phyloP scores from a whole-genome alignment of 2,329 filamentous ascomycete genomes.

The Claviceps sp. region DNA sequence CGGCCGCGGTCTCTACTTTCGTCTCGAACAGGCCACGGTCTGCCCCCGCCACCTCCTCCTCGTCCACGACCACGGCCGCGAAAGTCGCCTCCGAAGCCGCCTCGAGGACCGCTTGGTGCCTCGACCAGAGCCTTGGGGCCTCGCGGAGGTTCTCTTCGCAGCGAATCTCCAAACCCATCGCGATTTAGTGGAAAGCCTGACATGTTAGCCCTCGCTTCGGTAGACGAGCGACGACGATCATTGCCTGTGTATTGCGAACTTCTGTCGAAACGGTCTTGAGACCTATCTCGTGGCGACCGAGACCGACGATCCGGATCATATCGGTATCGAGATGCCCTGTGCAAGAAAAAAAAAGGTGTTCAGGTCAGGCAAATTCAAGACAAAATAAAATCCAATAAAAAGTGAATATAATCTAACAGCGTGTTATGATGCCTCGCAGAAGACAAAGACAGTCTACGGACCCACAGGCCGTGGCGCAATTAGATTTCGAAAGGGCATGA shows the following conservation, averaged over 20 bases:
- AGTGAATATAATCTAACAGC: background rate
- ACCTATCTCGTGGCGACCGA: constrained; percentile 54
- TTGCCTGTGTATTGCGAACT: constrained; percentile 43
- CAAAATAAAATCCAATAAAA: background rate
- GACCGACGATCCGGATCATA: constrained; percentile 52
- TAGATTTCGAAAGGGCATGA: constrained; percentile 1
- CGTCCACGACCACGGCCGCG: constrained; percentile 28
- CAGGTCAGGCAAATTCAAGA: constrained; percentile 1
- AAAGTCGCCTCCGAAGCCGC: constrained; percentile 53
- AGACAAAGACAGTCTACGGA: background rate
- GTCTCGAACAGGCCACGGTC: constrained; percentile 42
- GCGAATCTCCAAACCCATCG: constrained; percentile 41
- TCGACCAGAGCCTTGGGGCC: constrained; percentile 72
- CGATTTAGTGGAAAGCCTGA: constrained; percentile 47
- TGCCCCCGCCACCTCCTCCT: constrained; percentile 41
- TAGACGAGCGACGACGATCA: constrained; percentile 56
- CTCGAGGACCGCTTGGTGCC: constrained; percentile 51
- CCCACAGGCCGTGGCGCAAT: background rate
- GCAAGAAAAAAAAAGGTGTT: background rate
- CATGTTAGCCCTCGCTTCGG: constrained; percentile 41
- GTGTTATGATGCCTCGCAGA: background rate
- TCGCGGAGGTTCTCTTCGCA: constrained; percentile 58
- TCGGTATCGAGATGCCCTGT: constrained; percentile 42
- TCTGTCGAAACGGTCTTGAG: constrained; percentile 51
- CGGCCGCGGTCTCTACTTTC: constrained; percentile 44